Base-by-base conservation (phyloP, 83 land plant species). In the Isoetes engelmannii region DNA sequence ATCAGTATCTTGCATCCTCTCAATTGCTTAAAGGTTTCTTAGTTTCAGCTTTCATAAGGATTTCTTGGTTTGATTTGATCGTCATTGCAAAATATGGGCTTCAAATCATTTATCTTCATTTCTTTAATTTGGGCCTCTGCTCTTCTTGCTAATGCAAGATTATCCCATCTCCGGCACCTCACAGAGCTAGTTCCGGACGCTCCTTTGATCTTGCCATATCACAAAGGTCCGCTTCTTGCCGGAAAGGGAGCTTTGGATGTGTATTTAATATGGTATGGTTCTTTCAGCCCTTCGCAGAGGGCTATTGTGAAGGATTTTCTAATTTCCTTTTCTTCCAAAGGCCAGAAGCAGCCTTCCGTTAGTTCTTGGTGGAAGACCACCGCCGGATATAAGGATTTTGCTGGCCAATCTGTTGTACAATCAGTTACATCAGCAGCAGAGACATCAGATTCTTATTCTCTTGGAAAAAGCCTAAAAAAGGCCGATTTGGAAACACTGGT, bases 151-250 rank as follows among this genome's bases (percentile, higher is more conserved):
- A 28, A 28, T 28, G 37, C 37, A 28, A 28, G 2, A 28, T 28
- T 2, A 0, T 28, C 2, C 37, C 37, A 28, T 28, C 37, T 28
- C 37, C 37, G 37, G 2, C 37, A 28, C 37, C 37, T 28, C 37
- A 28, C 37, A 0, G 37, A 28, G 37, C 37, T 28, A 28, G 37
- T 28, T 0, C 37, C 37, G 37, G 2, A 28, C 37, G 37, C 53
- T n/a, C 65, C 71, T 7, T 65, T 67, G 9, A 51, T 47, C 21
- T 65, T 80, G 15, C 60, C 67, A 13, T 80, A 80, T 65, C 83
- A 80, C 61, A 53, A 72, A 15, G 83, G 83, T 4, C 75, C 83
- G 15, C 46, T 80, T 43, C 69, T 80, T 13, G 18, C 76, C 9
- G 68, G 69, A 7, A 49, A 43, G 18, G 55, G 53, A 0, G 42